These are phyloP conservation scores for Penicillium psychrofluorescens DNA, from an alignment of 495 filamentous ascomycete genomes.

Conservation along the genomic window DNA sequence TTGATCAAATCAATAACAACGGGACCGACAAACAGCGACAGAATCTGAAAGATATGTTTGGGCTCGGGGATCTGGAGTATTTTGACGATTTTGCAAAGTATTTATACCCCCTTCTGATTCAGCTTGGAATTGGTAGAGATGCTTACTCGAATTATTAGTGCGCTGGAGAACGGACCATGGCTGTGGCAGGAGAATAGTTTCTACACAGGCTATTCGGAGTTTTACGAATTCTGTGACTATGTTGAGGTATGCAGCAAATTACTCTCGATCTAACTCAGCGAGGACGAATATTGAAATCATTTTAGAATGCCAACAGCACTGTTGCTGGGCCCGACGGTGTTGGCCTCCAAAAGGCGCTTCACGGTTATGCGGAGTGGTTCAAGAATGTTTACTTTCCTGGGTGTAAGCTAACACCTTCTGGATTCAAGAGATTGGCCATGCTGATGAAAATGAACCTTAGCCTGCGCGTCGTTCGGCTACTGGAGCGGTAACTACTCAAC, in stretches of 20 bases:
- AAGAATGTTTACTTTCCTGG: conserved; percentile 38
- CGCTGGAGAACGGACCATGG: conserved; percentile 49
- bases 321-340: conserved; percentile 38
- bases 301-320: conserved; percentile 20
- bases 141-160: conserved; percentile 17
- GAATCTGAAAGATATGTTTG: conserved; percentile 52
- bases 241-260: conserved; percentile 27
- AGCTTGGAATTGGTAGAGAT: too few species aligned
- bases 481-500: conserved; percentile 36
- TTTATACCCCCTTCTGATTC: conserved; percentile 3
- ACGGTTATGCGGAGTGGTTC: conserved; percentile 48
- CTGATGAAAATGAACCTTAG: conserved; percentile 10
- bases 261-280: too few species aligned
- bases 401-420: conserved; percentile 24
- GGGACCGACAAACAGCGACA: conserved; percentile 38
- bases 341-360: conserved; percentile 46
- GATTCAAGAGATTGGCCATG: conserved; percentile 1
- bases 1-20: conserved; percentile 40
- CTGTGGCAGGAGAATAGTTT: conserved; percentile 50
- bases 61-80: conserved; percentile 43
- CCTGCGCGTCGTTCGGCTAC: conserved; percentile 41
- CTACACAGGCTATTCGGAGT: conserved; percentile 38
- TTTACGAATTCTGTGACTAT: conserved; percentile 49
- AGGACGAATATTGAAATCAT: neutral
- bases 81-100: conserved; percentile 49